Evolutionary conservation across 768 basidiomycete genomes (phyloP).

Genomic region (Tephrocybe sp.): DNA sequence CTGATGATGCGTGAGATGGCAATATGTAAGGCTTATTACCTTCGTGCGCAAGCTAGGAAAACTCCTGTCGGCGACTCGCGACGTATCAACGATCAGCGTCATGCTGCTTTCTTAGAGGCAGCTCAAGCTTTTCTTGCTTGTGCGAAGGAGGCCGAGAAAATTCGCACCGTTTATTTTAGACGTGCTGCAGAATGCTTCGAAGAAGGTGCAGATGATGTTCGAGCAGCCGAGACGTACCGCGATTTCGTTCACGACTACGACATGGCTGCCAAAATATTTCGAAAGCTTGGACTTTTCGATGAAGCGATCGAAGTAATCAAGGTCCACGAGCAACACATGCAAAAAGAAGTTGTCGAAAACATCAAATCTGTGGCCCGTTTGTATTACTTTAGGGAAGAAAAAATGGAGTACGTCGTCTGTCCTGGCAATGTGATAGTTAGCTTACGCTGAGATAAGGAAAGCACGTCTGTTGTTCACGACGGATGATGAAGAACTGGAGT

Average conservation of each 20-base stretch:
- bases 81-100: slow-evolving; percentile 23
- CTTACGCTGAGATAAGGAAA: too few species aligned
- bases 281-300: slow-evolving; percentile 49
- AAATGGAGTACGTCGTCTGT: slow-evolving; percentile 33
- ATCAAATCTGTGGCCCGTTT: slow-evolving; percentile 46
- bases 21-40: slow-evolving; percentile 52
- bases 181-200: slow-evolving; percentile 50
- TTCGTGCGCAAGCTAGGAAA: slow-evolving; percentile 50
- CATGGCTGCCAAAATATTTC: slow-evolving; percentile 44
- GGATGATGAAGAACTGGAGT: slow-evolving; percentile 53
- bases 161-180: slow-evolving; percentile 35
- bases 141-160: slow-evolving; percentile 29
- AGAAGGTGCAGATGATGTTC: slow-evolving; percentile 33
- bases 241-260: slow-evolving; percentile 42
- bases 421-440: too few species aligned
- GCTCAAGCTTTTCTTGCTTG: slow-evolving; percentile 51
- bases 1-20: slow-evolving; percentile 37
- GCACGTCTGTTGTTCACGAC: slow-evolving; percentile 47
- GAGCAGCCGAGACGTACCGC: slow-evolving; percentile 46
- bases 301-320: slow-evolving; percentile 50
- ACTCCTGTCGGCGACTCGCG: slow-evolving; percentile 18
- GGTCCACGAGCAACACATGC: slow-evolving; percentile 29
- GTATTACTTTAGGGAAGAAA: slow-evolving; percentile 40
- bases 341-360: slow-evolving; percentile 26
- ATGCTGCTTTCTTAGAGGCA: slow-evolving; percentile 40